A percentile compares a stretch with the other conserved stretches of the same genome.
Evolutionary conservation across 2,329 filamentous ascomycete genomes (phyloP).

Genomic region (Lecanicillium sp.): DNA sequence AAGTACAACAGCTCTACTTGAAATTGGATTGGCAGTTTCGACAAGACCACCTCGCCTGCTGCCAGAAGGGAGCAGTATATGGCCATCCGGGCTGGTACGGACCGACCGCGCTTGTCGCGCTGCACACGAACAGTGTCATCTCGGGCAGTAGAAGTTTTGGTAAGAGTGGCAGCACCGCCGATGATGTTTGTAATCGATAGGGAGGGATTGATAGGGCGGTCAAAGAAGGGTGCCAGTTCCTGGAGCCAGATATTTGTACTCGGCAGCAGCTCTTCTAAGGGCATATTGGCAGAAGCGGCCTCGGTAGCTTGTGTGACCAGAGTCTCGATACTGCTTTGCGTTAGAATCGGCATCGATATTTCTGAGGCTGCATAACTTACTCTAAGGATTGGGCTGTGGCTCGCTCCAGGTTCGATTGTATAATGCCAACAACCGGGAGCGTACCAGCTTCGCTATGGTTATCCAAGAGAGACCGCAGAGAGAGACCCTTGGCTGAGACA

Average conservation of each 20-base stretch:
- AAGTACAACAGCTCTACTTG: slow-evolving; percentile 45
- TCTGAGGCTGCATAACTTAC: slow-evolving; percentile 24
- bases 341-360: neutral
- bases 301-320: slow-evolving; percentile 40
- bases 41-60: slow-evolving; percentile 27
- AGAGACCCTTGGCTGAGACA: slow-evolving; percentile 31
- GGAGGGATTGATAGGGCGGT: slow-evolving; percentile 47
- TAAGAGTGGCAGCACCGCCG: slow-evolving; percentile 61
- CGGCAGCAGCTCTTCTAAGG: slow-evolving; percentile 51
- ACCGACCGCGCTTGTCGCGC: slow-evolving; percentile 62
- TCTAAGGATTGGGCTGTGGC: slow-evolving; percentile 41
- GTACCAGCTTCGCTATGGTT: slow-evolving; percentile 28
- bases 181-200: slow-evolving; percentile 68
- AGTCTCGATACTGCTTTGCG: slow-evolving; percentile 37
- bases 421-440: slow-evolving; percentile 40
- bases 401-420: slow-evolving; percentile 47
- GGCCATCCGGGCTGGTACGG: slow-evolving; percentile 67
- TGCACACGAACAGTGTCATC: slow-evolving; percentile 22
- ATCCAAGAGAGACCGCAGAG: slow-evolving; percentile 39
- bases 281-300: slow-evolving; percentile 19
- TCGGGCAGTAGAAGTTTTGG: slow-evolving; percentile 25
- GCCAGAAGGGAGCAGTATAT: slow-evolving; percentile 60
- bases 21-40: slow-evolving; percentile 29
- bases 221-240: slow-evolving; percentile 50
- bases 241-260: slow-evolving; percentile 55